Conservation (phyloP, 768 basidiomycete species). For the Pulveroboletus sp. region DNA sequence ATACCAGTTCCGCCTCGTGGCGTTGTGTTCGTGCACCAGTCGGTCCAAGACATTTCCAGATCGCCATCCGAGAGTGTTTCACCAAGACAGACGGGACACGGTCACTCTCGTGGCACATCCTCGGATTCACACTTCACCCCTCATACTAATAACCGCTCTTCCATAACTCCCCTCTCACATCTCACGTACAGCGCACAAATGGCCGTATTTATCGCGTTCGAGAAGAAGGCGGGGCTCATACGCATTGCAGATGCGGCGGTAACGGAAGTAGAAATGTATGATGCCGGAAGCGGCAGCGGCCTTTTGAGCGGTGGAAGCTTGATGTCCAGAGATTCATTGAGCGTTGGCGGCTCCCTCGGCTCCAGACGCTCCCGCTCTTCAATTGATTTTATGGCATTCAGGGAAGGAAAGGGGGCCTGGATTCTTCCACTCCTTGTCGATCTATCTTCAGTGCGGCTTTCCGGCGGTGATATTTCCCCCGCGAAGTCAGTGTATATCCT, state of each 20-base stretch:
- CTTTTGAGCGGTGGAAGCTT: conserved; percentile 19
- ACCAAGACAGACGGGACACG: conserved; percentile 19
- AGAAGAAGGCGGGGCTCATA: conserved; percentile 84
- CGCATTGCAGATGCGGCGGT: conserved; percentile 77
- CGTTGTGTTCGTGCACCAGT: conserved; percentile 67
- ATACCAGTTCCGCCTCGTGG: conserved; percentile 65
- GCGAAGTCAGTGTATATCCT: conserved; percentile 53
- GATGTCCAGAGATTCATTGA: conserved; percentile 23
- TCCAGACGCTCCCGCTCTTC: conserved; percentile 38
- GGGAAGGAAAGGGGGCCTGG: conserved; percentile 30
- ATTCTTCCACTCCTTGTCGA: conserved; percentile 24
- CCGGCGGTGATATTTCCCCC: conserved; percentile 16
- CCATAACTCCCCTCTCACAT: conserved; percentile 28
- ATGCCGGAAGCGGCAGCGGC: conserved; percentile 18
- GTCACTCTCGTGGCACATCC: conserved; percentile 43
- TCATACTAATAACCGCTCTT: conserved; percentile 21
- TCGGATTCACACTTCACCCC: conserved; percentile 34
- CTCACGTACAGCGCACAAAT: conserved; percentile 64
- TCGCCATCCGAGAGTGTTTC: conserved; percentile 39
- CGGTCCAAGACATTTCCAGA: conserved; percentile 48
- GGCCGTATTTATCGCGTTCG: conserved; percentile 77
- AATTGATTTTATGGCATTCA: conserved; percentile 40
- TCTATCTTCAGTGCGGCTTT: conserved; percentile 18
- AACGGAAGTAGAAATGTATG: conserved; percentile 66
- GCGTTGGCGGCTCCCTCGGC: conserved; percentile 20